Base-by-base conservation (phyloP, 768 basidiomycete species). In the Mycena indigotica region DNA sequence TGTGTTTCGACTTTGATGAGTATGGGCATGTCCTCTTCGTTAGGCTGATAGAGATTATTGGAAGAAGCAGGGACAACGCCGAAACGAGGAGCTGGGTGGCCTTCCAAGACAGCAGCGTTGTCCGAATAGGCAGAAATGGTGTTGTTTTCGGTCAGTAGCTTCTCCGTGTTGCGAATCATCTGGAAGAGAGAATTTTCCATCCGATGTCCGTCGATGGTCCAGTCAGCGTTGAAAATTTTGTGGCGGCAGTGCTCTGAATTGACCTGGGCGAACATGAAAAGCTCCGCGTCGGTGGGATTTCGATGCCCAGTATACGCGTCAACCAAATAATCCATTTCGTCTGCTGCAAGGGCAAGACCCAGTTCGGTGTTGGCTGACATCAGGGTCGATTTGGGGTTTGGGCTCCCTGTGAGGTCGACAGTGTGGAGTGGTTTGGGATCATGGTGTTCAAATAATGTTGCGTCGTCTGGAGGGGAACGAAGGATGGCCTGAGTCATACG, bases 251-350 rank as follows among this genome's bases (percentile, higher is more conserved):
- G 97, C 72, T 99, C 97, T n/a, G 95, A 98, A 76, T 99, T 99
- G 71, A 99, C 96, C 69, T 99, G 97, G 3, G 97, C 96, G 72
- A 98, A 99, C 97, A 98, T 99, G 83, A 99, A 99, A 6, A 99
- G 80, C 70, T 99, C 97, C 3, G 96, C 95, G 69, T 98, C 97
- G 35, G 92, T 97, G 6, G 96, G 97, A 69, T 93, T 88, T 30
- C 95, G 86, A 48, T 89, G 88, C n/a, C 88, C 79, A 25, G 91
- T 80, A 72, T 94, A 99, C 12, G 91, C 94, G 52, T 90, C 80
- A 62, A 97, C 82, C 61, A 98, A 86, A 73, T 98, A 99, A 65
- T 88, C 84, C 60, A 98, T 91, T 71, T 99, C 97, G 54, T 94
- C 90, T 0, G 82, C 65, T 0, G 94, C 89, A 5, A 99, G 83